Percentiles rank a stretch among this genome's conserved stretches.
phyloP scores from a whole-genome alignment of 225 moss, liverwort and hornwort genomes.

The Polytrichum commune region DNA sequence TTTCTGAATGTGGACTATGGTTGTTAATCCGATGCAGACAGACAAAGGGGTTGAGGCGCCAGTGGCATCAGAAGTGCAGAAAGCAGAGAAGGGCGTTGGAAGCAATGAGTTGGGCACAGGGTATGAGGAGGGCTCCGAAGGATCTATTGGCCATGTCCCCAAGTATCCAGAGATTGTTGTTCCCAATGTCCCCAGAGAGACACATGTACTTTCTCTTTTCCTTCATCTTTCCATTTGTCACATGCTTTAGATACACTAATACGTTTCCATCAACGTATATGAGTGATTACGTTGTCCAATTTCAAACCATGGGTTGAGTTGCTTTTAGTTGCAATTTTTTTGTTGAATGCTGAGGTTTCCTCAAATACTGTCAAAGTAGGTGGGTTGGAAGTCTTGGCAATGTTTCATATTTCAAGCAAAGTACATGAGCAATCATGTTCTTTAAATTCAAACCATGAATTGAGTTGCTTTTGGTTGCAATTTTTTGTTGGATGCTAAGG shows the following conservation, averaged over 20 bases:
- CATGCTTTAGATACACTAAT: too few species aligned
- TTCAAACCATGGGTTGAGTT: not conserved
- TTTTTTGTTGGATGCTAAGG: too few species aligned
- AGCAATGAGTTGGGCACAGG: constrained; percentile 45
- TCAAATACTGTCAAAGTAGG: too few species aligned
- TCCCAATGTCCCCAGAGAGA: not conserved
- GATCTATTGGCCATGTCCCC: constrained; percentile 8
- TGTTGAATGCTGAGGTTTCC: too few species aligned
- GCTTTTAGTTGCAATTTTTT: too few species aligned
- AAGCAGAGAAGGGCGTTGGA: constrained; percentile 17
- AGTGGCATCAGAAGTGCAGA: constrained; percentile 4
- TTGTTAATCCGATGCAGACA: constrained; percentile 23
- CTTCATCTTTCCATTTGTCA: not conserved
- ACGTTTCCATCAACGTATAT: not conserved
- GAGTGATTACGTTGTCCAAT: not conserved
- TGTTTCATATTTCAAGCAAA: not conserved
- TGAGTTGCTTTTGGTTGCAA: too few species aligned
- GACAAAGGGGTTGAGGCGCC: constrained; percentile 19
- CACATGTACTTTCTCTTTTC: not conserved
- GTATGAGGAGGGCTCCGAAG: constrained; percentile 48
- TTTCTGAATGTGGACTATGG: not conserved
- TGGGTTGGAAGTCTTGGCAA: too few species aligned
- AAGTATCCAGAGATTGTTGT: not conserved
- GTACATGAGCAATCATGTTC: not conserved
- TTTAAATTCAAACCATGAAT: not conserved